Percentiles rank a stretch among this genome's conserved stretches.
Conservation (phyloP, 164 flowering plant species). For the Buxus sempervirens region DNA sequence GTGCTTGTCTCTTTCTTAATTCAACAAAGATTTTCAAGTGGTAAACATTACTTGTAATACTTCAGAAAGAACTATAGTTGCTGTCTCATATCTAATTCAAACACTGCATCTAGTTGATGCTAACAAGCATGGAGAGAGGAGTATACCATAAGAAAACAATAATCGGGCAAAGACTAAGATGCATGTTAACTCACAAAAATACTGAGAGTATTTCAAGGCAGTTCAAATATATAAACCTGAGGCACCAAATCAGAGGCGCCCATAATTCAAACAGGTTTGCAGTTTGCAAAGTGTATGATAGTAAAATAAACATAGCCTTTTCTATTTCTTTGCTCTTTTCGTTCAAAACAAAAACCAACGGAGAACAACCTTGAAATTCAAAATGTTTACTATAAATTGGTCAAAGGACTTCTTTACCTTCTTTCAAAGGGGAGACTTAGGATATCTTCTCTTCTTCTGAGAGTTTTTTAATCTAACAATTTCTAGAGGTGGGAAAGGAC, state of each 20-base stretch:
- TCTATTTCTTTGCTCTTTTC: too few relatives aligned
- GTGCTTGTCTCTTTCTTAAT: not conserved
- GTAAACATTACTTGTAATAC: not conserved
- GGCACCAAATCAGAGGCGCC: not conserved
- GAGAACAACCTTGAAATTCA: too few relatives aligned
- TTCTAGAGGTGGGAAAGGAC: too few relatives aligned
- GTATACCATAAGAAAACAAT: not conserved
- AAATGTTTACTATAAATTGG: too few relatives aligned
- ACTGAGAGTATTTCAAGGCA: not conserved
- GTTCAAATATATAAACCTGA: not conserved
- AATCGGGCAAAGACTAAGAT: not conserved
- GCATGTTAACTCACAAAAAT: not conserved
- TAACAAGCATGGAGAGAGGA: not conserved
- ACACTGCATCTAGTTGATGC: not conserved
- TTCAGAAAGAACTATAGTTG: not conserved
- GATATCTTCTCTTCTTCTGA: too few relatives aligned
- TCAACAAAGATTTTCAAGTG: not conserved
- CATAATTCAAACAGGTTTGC: too few relatives aligned
- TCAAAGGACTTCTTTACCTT: too few relatives aligned
- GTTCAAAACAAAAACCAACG: too few relatives aligned
- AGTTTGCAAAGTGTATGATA: too few relatives aligned
- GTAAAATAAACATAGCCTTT: too few relatives aligned
- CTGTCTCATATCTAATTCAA: not conserved
- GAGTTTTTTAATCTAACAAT: too few relatives aligned
- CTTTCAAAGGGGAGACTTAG: too few relatives aligned